Evolutionary conservation across 345 rosid genomes (phyloP), one percentile per base, ranked within the genome.

Genomic region (Dovyalis caffra): DNA sequence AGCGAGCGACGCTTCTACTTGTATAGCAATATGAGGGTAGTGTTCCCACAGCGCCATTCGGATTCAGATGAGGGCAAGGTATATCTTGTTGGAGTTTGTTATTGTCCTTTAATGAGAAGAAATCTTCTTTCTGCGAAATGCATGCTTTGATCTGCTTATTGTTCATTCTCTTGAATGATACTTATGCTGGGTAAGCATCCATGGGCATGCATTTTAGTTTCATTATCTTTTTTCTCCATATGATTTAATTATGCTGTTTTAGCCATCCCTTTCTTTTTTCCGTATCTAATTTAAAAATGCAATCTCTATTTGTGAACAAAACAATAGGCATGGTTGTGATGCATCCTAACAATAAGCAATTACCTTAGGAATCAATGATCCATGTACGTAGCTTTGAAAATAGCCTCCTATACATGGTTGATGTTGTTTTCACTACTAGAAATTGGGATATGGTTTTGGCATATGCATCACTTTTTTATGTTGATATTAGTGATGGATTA

Each of bases 41-140:
- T 94, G 61, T 94, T 94, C 80, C 97, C 97, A 26, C 98, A 91
- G 69, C 97, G 97, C 66, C 99, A 95, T 86, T 87, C 97, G 25
- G 99, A 95, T 73, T 67, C 92, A 26, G 97, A 95, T 56, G 99
- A 95, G 88, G 97, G 99, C 85, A 92, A 92, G 97, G 99, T 95
- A 89, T 76, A 80, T n/a, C 20, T 12, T 70, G 11, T 57, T 23
- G 28, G 60, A n/a, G 14, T 23, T 56, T 56, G 1, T 23, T 2
- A 3, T 6, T 40, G 26, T 10, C 5, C 32, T 29, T 45, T 23
- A 40, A 8, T 14, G 25, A 53, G 61, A 18, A 49, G 20, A 32
- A n/a, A 40, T 29, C 21, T 31, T 16, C 18, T 56, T n/a, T 20
- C 25, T 23, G 31, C 18, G 51, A 29, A 33, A 64, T 37, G 37